These are phyloP conservation scores for Dentipellis sp. DNA, from an alignment of 768 basidiomycete genomes.

Conservation along the genomic window DNA sequence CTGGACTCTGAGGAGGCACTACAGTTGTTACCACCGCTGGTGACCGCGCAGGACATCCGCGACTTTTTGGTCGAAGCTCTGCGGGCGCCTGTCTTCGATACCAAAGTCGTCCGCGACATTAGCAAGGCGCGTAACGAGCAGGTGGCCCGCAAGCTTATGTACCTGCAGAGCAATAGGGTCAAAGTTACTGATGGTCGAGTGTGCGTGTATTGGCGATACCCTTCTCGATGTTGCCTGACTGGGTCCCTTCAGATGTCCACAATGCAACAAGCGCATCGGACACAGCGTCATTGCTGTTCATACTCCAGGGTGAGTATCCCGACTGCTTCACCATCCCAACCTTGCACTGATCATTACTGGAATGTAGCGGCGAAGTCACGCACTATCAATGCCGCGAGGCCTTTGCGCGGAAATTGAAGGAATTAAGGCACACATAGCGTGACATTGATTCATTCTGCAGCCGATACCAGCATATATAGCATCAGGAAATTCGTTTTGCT, in stretches of 20 bases:
- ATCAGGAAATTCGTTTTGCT: too few species aligned
- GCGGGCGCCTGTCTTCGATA: slow-evolving; percentile 60
- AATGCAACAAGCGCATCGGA: slow-evolving; percentile 15
- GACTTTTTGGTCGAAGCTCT: slow-evolving; percentile 68
- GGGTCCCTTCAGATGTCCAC: slow-evolving; percentile 9
- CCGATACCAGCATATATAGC: neutral
- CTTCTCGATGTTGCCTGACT: slow-evolving; percentile 3
- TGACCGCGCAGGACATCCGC: slow-evolving; percentile 72
- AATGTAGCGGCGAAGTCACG: slow-evolving; percentile 81
- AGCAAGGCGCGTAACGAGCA: slow-evolving; percentile 72
- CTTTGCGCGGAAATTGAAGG: slow-evolving; percentile 51
- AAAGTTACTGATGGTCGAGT: slow-evolving; percentile 89
- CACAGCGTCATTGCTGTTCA: slow-evolving; percentile 15
- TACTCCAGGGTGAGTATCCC: slow-evolving; percentile 8
- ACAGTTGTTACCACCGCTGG: slow-evolving; percentile 82
- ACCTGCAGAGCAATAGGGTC: slow-evolving; percentile 71
- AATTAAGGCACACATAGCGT: slow-evolving; percentile 17
- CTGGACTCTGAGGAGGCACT: slow-evolving; percentile 78
- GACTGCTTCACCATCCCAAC: neutral
- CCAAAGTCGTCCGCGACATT: slow-evolving; percentile 58
- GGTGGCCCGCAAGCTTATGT: slow-evolving; percentile 62
- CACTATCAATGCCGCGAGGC: slow-evolving; percentile 93
- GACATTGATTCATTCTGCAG: neutral
- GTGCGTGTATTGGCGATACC: slow-evolving; percentile 36
- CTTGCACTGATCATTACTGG: neutral